Evolutionary conservation across 73 alveolate genomes (phyloP), one percentile per base, ranked within the genome.

Genomic region (Paramecium biaurelia): DNA sequence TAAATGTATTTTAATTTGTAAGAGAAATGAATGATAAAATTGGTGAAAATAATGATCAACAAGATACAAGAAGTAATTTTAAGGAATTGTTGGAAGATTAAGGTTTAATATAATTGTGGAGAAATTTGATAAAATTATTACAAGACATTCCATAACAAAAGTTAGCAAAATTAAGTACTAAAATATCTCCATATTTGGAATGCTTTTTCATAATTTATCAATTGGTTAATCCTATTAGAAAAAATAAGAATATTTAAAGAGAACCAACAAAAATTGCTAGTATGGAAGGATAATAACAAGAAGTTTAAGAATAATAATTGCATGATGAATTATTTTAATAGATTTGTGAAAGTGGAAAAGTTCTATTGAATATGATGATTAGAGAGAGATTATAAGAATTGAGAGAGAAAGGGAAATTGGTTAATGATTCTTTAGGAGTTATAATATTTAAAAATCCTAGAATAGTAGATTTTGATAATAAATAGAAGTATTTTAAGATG

Each of bases 401-500:
- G 15, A 30, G 86, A 38, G 58, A 38, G 7, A 32, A 72, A 72
- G 86, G 58, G 12, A 72, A 72, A 14, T 35, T 72, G 7, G 58
- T 35, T 15, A 72, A 72, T 72, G 93, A 86, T 35, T 68, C 93
- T 26, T 59, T 86, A 15, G 93, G 85, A 59, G 70, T 86, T 7
- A 86, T 86, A 14, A 47, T 86, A 38, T 42, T 41, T 35, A 86
- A 76, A 32, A 72, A 86, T 37, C 93, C 93, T 15, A 57, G 59
- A 30, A 42, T 86, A 20, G 85, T 86, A 20, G 93, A 86, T 24
- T 86, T 86, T 63, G 93, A 86, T 41, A 86, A 86, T 23, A 86
- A 86, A n/a, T 14, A 59, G 76, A 86, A 86, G 42, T 86, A 59
- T 53, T 86, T 86, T 34, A 86, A 86, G 37, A 35, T 63, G 70